Percentiles rank a stretch among this genome's conserved stretches.
These are phyloP conservation scores for Russula vinacea DNA, from an alignment of 768 basidiomycete genomes.

Conservation along the genomic window DNA sequence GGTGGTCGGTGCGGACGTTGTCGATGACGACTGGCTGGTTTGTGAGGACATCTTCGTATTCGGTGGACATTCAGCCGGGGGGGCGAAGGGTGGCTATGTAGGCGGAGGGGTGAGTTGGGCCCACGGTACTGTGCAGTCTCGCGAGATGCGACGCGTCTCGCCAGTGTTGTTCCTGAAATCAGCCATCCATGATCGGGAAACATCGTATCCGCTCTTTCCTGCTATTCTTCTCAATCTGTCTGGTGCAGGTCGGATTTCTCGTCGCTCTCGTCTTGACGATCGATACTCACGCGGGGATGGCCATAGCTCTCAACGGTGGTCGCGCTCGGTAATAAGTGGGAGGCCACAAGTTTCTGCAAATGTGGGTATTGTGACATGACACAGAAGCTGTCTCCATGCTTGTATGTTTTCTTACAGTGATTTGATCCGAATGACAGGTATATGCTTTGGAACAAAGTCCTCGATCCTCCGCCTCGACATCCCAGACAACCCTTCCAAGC, in stretches of 20 bases:
- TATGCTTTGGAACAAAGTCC: conserved; percentile 86
- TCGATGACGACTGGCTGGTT: conserved; percentile 99
- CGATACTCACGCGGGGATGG: conserved; percentile 1
- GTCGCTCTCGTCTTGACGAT: neutral
- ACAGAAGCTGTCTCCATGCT: no score
- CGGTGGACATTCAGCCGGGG: conserved; percentile 59
- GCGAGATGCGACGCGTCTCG: conserved; percentile 1
- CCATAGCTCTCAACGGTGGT: conserved; percentile 42
- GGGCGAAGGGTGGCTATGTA: neutral
- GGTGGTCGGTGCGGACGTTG: conserved; percentile 62
- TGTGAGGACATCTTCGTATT: conserved; percentile 91
- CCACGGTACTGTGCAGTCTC: neutral
- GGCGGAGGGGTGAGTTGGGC: neutral
- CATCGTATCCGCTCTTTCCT: conserved; percentile 2
- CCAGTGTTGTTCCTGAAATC: neutral
- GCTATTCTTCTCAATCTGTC: conserved; percentile 7
- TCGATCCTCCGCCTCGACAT: conserved; percentile 77
- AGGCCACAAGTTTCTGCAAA: conserved; percentile 90
- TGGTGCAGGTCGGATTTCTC: conserved; percentile 27
- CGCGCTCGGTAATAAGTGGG: conserved; percentile 66
- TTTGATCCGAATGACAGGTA: conserved; percentile 51
- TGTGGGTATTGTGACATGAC: conserved; percentile 47
- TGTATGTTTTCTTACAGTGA: neutral
- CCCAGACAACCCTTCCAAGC: conserved; percentile 82
- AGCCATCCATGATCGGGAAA: neutral